Evolutionary conservation across 2,329 filamentous ascomycete genomes (phyloP), one percentile per base, ranked within the genome.

Genomic region (Ceratocystis papillata): DNA sequence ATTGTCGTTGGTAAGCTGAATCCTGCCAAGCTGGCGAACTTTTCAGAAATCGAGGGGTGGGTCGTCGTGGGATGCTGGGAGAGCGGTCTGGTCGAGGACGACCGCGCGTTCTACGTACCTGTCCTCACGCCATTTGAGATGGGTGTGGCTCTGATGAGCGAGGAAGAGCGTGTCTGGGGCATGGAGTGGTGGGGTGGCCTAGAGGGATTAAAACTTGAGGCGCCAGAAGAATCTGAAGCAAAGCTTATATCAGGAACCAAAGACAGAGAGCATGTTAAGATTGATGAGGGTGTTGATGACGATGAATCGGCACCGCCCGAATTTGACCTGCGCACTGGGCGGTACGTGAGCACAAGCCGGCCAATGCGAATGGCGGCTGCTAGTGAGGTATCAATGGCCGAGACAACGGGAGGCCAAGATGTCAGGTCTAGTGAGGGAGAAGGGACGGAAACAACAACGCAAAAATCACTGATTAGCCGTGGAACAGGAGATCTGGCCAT

Each of bases 11-110:
- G 94, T 67, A 97, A 97, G 75, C 80, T 99, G 30, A 99, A 97
- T 73, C 87, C 92, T 0, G 93, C 92, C 46, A 99, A 99, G 75
- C 81, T 99, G 25, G 94, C 94, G 62, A 99, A 99, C 75, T 99
- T 99, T 76, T 85, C 88, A 67, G 94, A 99, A 75, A 84, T 99
- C 4, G 93, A 91, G 55, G 93, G 91, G 17, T 99, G 94, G 94
- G 91, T 97, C 0, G 91, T 97, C 0, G 89, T 99, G 8, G 93
- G 94, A 1, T 99, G 94, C 76, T 99, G 94, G 94, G 94, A 99
- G 77, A 96, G 92, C 74, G 90, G 89, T 68, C 78, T 97, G 63
- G 84, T 99, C 3, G 93, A 96, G 71, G 90, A 91, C 69, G 88
- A 89, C 67, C 75, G 75, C 0, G 89, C 88, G 5, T 96, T 96